Evolutionary conservation across 306 rosid species (phyloP), one percentile per base, ranked within the genome.

Genomic region (Rosa rugosa): DNA sequence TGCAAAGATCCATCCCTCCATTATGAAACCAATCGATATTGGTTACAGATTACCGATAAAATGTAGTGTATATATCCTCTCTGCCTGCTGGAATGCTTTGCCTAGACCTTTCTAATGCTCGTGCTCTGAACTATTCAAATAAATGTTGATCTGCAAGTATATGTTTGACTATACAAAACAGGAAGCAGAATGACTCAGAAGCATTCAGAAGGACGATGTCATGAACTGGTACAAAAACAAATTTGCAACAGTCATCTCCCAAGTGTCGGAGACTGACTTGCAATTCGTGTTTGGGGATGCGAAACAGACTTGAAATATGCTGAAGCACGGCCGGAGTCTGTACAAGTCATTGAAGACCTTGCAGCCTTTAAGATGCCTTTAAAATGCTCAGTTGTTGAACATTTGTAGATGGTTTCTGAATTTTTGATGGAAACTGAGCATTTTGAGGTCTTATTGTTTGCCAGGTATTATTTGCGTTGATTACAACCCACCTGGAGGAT

Each of bases 231-330:
- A 89, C 85, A 31, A 87, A 72, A 69, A 84, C 70, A 5, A 90
- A 94, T 79, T 42, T 94, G 45, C 89, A 83, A 56, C 85, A 54
- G 8, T 70, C 97, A 3, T 92, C 98, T 66, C 90, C 93, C 2
- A 90, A 84, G 66, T 90, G 97, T 79, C 84, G 98, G 53, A 83
- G 92, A 56, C 93, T 94, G 1, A 31, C 34, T 31, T 31, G 83
- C 88, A 0, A 77, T 89, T 70, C 88, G 97, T 49, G 84, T 94
- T 69, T 94, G 98, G 98, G 98, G 98, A 81, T 89, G 97, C 88
- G 84, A 87, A 84, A 82, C 97, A 16, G 68, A 92, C 78, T 4
- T 77, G 81, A 87, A 81, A 80, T 93, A 89, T 80, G 77, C 83
- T 50, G 85, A 82, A 80, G 94, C 87, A 80, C 78, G 4, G 8